Conservation (phyloP, 2,329 filamentous ascomycete species). For the Polychaeton citri region DNA sequence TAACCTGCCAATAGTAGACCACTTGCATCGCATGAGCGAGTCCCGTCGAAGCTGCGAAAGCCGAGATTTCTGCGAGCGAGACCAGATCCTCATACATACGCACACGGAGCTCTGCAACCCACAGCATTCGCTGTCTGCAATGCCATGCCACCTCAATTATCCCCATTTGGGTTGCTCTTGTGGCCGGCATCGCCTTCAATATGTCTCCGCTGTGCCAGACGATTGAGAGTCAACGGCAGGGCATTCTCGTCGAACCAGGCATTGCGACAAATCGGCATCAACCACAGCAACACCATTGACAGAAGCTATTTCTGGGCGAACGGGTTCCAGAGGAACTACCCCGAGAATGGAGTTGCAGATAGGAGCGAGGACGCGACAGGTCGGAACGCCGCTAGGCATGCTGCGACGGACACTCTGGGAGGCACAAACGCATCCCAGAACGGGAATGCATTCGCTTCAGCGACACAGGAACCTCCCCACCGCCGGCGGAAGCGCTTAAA, state of each 20-base stretch:
- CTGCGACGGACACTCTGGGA: slow-evolving; percentile 1
- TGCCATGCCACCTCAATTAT: not conserved
- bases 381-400: slow-evolving; percentile 1
- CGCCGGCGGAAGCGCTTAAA: slow-evolving; percentile 22
- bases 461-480: slow-evolving; percentile 18
- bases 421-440: slow-evolving; percentile 1
- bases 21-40: too few species aligned
- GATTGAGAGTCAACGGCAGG: not conserved
- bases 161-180: not conserved
- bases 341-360: slow-evolving; percentile 1
- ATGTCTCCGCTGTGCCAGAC: not conserved
- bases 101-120: too few species aligned
- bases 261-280: not conserved
- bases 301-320: slow-evolving; percentile 23
- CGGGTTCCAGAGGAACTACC: slow-evolving; percentile 10
- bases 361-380: too few species aligned
- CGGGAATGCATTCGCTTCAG: not conserved
- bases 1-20: too few species aligned
- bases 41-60: too few species aligned
- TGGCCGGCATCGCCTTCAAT: not conserved
- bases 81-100: too few species aligned
- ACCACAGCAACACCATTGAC: slow-evolving; percentile 7
- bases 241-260: not conserved
- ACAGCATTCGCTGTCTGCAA: too few species aligned
- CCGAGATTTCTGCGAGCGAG: too few species aligned